Evolutionary conservation across 306 rosid genomes (phyloP).

Genomic region (Cucurbita argyrosperma): DNA sequence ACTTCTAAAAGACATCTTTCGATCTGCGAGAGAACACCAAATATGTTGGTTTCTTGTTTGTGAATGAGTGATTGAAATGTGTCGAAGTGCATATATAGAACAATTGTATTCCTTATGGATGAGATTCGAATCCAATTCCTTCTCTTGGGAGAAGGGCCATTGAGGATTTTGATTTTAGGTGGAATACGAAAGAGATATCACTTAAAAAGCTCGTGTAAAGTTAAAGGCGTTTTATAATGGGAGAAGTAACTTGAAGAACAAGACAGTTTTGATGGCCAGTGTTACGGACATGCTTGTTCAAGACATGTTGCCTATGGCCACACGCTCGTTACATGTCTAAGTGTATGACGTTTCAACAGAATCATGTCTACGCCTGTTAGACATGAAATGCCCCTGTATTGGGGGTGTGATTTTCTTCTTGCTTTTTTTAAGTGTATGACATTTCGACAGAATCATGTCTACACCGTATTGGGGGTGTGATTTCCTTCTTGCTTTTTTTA

Average conservation of each 20-base stretch:
- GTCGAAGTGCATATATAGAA: neutral
- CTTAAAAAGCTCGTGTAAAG: neutral
- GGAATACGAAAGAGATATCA: neutral
- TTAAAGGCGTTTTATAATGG: neutral
- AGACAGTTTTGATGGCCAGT: neutral
- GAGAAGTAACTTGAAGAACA: neutral
- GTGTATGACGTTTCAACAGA: too few species aligned
- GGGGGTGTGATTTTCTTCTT: too few species aligned
- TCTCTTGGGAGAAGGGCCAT: neutral
- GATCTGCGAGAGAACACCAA: neutral
- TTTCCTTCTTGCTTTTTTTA: too few species aligned
- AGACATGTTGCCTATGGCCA: too few species aligned
- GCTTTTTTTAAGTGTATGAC: too few species aligned
- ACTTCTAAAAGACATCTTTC: neutral
- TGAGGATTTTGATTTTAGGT: neutral
- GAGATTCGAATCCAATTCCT: constrained; percentile 2
- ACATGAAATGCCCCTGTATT: too few species aligned
- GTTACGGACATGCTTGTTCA: too few species aligned
- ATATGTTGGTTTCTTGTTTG: neutral
- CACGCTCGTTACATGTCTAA: too few species aligned
- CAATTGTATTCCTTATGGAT: neutral
- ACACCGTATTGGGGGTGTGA: too few species aligned
- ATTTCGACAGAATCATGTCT: too few species aligned
- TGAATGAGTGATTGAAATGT: neutral
- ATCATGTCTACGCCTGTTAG: too few species aligned